Conservation (phyloP, 306 rosid genomes). For the Morella rubra region DNA sequence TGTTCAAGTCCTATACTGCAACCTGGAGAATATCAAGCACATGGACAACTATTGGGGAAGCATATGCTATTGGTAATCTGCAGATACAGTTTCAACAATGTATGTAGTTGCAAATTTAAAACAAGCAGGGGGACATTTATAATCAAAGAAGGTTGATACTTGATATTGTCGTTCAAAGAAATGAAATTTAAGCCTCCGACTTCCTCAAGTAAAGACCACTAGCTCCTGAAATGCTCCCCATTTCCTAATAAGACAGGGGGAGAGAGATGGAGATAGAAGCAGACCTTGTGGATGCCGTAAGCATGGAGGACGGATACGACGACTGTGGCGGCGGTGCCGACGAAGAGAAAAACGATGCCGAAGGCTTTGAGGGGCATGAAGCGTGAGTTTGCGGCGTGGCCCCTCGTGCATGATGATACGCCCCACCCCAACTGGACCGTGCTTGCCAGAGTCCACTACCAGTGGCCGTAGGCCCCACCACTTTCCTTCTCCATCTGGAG, state of each 20-base stretch:
- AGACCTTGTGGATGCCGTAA: slow-evolving; percentile 62
- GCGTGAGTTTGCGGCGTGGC: slow-evolving; percentile 46
- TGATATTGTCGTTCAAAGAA: not conserved
- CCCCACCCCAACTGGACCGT: slow-evolving; percentile 68
- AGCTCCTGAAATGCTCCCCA: no score
- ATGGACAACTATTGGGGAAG: not conserved
- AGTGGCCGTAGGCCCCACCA: slow-evolving; percentile 20
- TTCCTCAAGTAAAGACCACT: no score
- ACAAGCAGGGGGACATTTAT: not conserved
- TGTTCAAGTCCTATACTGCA: not conserved
- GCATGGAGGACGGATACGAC: slow-evolving; percentile 50
- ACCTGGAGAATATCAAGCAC: not conserved
- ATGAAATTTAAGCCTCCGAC: not conserved
- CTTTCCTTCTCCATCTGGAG: not conserved
- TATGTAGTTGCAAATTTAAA: no score
- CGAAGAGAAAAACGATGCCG: slow-evolving; percentile 78
- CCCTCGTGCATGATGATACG: slow-evolving; percentile 40
- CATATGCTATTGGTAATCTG: not conserved
- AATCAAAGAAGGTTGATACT: not conserved
- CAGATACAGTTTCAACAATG: not conserved
- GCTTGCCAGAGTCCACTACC: slow-evolving; percentile 73
- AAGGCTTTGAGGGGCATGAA: slow-evolving; percentile 81
- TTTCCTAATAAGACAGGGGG: not conserved
- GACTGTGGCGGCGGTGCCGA: slow-evolving; percentile 67
- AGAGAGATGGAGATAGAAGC: not conserved